Evolutionary conservation across 2,329 filamentous ascomycete species (phyloP).

Genomic region (Geosmithia morbida): DNA sequence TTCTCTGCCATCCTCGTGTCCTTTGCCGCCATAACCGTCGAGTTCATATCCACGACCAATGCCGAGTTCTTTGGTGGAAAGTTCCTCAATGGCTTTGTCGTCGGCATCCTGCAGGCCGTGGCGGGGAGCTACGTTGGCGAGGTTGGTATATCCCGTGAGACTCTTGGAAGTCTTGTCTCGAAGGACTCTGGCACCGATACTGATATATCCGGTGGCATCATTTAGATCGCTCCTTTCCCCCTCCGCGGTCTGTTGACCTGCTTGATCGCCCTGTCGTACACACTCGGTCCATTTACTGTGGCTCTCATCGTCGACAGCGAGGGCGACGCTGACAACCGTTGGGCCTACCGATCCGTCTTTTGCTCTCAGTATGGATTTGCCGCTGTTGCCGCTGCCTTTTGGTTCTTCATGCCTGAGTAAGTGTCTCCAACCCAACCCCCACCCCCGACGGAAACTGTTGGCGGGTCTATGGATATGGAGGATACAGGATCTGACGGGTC

Average conservation of each 20-base stretch:
- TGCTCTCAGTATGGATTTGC: constrained; percentile 18
- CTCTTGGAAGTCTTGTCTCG: too few relatives aligned
- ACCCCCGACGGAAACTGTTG: background rate
- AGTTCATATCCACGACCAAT: constrained; percentile 24
- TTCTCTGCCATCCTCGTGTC: constrained; percentile 19
- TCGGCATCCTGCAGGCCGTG: constrained; percentile 11
- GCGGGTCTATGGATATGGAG: too few relatives aligned
- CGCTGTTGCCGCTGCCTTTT: constrained; percentile 11
- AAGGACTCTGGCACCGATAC: background rate
- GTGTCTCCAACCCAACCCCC: background rate
- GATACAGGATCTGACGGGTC: background rate
- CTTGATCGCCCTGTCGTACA: constrained; percentile 13
- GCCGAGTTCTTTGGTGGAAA: constrained; percentile 25
- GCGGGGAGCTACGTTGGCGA: constrained; percentile 16
- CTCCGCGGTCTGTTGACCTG: constrained; percentile 14
- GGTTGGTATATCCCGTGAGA: constrained; percentile 7
- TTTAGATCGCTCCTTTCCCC: constrained; percentile 11
- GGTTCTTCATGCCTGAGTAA: constrained; percentile 25
- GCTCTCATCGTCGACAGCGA: constrained; percentile 17
- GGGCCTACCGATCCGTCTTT: constrained; percentile 18
- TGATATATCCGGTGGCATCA: background rate
- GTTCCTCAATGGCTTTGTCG: constrained; percentile 24
- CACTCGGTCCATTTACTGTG: constrained; percentile 14
- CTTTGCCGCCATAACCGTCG: constrained; percentile 22
- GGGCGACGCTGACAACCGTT: constrained; percentile 10